These are phyloP conservation scores for Excoecaria agallocha DNA, from an alignment of 345 rosid genomes.

Conservation along the genomic window DNA sequence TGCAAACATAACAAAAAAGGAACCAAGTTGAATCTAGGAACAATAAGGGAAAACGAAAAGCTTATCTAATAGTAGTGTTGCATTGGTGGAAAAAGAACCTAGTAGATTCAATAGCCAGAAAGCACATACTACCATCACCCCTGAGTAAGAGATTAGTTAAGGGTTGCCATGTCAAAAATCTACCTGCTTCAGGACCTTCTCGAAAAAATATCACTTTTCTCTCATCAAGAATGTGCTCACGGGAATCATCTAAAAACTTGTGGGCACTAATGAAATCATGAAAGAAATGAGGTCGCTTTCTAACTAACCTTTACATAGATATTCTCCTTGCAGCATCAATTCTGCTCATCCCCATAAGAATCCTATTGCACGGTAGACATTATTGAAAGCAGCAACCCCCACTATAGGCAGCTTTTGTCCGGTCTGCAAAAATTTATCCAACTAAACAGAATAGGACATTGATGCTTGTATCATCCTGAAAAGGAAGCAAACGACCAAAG, in stretches of 20 bases:
- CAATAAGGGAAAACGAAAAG: neutral
- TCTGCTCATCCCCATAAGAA: conserved; percentile 35
- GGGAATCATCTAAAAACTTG: conserved; percentile 33
- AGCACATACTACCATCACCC: neutral
- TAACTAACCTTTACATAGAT: conserved; percentile 31
- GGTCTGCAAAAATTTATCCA: conserved; percentile 23
- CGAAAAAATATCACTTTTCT: conserved; percentile 6
- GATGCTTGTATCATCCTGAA: conserved; percentile 23
- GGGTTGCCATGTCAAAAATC: conserved; percentile 24
- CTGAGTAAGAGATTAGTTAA: conserved; percentile 7
- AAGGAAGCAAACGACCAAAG: conserved; percentile 14
- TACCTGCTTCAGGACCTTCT: conserved; percentile 17
- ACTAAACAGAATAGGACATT: conserved; percentile 22
- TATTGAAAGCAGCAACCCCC: conserved; percentile 21
- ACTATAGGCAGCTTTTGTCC: conserved; percentile 22
- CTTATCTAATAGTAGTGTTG: neutral
- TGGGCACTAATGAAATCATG: conserved; percentile 46
- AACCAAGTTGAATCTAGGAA: neutral
- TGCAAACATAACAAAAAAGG: neutral
- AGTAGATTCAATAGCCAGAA: conserved; percentile 9
- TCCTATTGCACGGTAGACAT: conserved; percentile 25
- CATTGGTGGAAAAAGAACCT: neutral
- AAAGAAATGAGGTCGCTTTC: conserved; percentile 38
- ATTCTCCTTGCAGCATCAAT: conserved; percentile 45
- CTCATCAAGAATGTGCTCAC: conserved; percentile 23